These are phyloP conservation scores for Colletotrichum plurivorum DNA, from an alignment of 2,329 filamentous ascomycete genomes.

Conservation along the genomic window DNA sequence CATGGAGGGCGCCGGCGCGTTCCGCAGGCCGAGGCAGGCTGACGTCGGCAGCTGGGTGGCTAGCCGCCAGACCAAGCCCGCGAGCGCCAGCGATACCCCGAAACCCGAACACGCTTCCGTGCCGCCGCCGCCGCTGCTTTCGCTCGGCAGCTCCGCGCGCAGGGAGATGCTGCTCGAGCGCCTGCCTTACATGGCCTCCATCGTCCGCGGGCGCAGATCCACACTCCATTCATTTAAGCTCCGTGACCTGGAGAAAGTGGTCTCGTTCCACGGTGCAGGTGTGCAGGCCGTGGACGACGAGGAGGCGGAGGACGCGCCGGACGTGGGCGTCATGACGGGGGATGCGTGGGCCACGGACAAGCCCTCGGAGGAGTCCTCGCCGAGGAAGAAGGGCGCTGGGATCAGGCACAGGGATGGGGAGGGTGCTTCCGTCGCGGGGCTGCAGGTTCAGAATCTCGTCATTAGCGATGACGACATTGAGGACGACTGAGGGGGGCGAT, in stretches of 20 bases:
- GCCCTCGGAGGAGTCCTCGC: constrained; percentile 67
- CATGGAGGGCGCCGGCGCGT: constrained; percentile 63
- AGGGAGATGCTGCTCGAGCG: constrained; percentile 86
- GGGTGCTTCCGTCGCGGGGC: constrained; percentile 53
- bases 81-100: background rate
- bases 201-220: constrained; percentile 64
- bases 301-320: constrained; percentile 61
- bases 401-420: constrained; percentile 51
- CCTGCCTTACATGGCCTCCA: constrained; percentile 85
- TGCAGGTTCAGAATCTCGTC: constrained; percentile 76
- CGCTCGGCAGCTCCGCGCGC: constrained; percentile 76
- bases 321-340: constrained; percentile 49
- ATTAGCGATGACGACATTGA: constrained; percentile 90
- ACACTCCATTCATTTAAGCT: constrained; percentile 54
- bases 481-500: constrained; percentile 57
- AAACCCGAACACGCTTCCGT: constrained; percentile 38
- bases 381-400: constrained; percentile 61
- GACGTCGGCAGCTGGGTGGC: constrained; percentile 46
- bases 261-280: constrained; percentile 73
- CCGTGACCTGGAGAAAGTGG: constrained; percentile 77
- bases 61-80: constrained; percentile 40
- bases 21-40: constrained; percentile 58
- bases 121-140: constrained; percentile 59
- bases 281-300: constrained; percentile 60
- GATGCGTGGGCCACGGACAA: constrained; percentile 75